phyloP scores from a whole-genome alignment of 441 rosid genomes.

The Macaranga tanarius region DNA sequence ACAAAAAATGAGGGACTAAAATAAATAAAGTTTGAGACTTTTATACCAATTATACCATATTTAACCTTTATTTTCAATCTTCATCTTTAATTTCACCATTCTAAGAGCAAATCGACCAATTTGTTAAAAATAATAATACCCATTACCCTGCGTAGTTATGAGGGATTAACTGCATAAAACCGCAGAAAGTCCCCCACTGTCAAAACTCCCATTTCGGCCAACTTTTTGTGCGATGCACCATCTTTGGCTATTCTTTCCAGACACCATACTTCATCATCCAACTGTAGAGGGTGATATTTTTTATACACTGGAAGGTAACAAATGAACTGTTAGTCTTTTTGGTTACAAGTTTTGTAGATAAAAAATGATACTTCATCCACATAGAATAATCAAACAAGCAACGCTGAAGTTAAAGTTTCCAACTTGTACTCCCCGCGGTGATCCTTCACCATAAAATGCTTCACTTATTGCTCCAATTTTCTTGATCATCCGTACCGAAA shows the following conservation, averaged over 20 bases:
- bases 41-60: too few species aligned
- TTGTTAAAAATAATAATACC: too few species aligned
- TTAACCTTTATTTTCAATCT: too few species aligned
- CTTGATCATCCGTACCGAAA: slow-evolving; percentile 44
- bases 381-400: background rate
- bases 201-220: slow-evolving; percentile 25
- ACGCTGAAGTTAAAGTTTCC: background rate
- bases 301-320: slow-evolving; percentile 48
- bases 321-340: slow-evolving; percentile 2
- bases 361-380: background rate
- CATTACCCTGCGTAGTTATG: slow-evolving; percentile 50
- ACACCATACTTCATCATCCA: slow-evolving; percentile 70
- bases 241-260: slow-evolving; percentile 67
- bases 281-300: slow-evolving; percentile 74
- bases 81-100: too few species aligned
- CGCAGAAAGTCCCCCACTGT: slow-evolving; percentile 58
- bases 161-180: slow-evolving; percentile 30
- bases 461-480: slow-evolving; percentile 64
- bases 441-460: slow-evolving; percentile 71
- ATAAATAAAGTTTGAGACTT: too few species aligned
- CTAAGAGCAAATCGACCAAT: too few species aligned
- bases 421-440: slow-evolving; percentile 79
- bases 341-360: background rate
- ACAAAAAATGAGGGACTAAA: too few species aligned
- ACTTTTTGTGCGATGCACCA: slow-evolving; percentile 42